A percentile compares a stretch with the other conserved stretches of the same genome.
Evolutionary conservation across 768 basidiomycete genomes (phyloP).

Genomic region (Panaeolus papilionaceus): DNA sequence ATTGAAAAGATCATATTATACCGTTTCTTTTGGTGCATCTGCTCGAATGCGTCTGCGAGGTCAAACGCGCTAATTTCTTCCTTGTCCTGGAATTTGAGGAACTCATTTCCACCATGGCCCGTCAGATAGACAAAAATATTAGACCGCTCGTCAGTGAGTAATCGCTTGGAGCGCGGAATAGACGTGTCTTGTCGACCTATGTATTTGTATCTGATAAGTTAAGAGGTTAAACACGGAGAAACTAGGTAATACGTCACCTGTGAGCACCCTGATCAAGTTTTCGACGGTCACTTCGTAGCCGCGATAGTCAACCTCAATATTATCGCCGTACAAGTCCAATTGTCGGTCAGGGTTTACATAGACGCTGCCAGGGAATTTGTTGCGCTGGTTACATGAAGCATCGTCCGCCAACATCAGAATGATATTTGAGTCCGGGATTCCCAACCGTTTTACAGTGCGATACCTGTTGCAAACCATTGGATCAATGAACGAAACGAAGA

Average conservation of each 20-base stretch:
- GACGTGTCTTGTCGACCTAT: conserved; percentile 85
- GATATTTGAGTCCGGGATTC: conserved; percentile 98
- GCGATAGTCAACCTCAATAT: conserved; percentile 97
- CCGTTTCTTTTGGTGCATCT: conserved; percentile 98
- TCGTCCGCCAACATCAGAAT: conserved; percentile 99
- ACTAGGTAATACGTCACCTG: conserved; percentile 60
- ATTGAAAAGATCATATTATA: conserved; percentile 36
- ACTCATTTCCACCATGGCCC: conserved; percentile 97
- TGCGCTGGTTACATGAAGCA: conserved; percentile 90
- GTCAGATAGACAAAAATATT: conserved; percentile 99
- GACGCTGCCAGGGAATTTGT: conserved; percentile 90
- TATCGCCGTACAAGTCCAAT: conserved; percentile 93
- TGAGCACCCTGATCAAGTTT: conserved; percentile 90
- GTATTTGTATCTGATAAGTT: conserved; percentile 1
- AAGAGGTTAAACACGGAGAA: background rate
- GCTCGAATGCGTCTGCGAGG: conserved; percentile 97
- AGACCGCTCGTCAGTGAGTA: conserved; percentile 87
- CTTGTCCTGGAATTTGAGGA: conserved; percentile 98
- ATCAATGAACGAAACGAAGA: background rate
- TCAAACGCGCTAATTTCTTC: conserved; percentile 98
- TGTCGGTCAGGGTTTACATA: conserved; percentile 86
- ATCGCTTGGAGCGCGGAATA: conserved; percentile 89
- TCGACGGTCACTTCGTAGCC: conserved; percentile 99
- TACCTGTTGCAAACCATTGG: conserved; percentile 62
- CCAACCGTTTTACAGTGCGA: conserved; percentile 96